A percentile compares a stretch with the other conserved stretches of the same genome.
phyloP scores from a whole-genome alignment of 75 land plant species.

The Sequoiadendron giganteum region DNA sequence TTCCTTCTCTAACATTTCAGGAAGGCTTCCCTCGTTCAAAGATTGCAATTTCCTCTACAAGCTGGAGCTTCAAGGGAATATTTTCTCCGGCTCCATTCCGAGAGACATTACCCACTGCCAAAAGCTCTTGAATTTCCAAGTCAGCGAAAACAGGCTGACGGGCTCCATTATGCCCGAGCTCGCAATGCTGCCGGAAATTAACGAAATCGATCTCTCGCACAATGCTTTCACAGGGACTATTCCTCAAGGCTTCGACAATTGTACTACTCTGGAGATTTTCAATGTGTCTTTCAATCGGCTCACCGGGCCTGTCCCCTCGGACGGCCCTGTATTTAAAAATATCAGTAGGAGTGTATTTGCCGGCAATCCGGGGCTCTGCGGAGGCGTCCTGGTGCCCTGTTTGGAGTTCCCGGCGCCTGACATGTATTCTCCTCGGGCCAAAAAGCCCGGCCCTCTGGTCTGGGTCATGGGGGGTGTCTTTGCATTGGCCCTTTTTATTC shows the following conservation, averaged over 20 bases:
- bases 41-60: slow-evolving; percentile 42
- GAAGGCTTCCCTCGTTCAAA: slow-evolving; percentile 47
- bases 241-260: slow-evolving; percentile 51
- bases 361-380: slow-evolving; percentile 86
- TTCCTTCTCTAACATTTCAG: slow-evolving; percentile 26
- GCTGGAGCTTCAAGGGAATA: slow-evolving; percentile 60
- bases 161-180: slow-evolving; percentile 74
- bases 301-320: slow-evolving; percentile 54
- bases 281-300: slow-evolving; percentile 71
- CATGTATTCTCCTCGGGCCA: slow-evolving; percentile 4
- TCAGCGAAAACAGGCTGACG: slow-evolving; percentile 50
- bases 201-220: slow-evolving; percentile 58
- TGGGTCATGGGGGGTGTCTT: slow-evolving; percentile 70
- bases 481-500: slow-evolving; percentile 35
- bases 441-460: slow-evolving; percentile 37
- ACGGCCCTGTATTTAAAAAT: slow-evolving; percentile 31
- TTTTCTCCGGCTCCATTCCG: slow-evolving; percentile 58
- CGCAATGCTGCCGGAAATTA: slow-evolving; percentile 58
- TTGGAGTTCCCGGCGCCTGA: neutral
- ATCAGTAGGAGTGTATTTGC: slow-evolving; percentile 38
- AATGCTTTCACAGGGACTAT: slow-evolving; percentile 64
- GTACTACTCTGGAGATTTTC: slow-evolving; percentile 66
- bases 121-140: slow-evolving; percentile 48
- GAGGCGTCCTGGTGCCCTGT: slow-evolving; percentile 49
- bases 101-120: slow-evolving; percentile 45